Percentiles rank a stretch among this genome's conserved stretches.
Conservation (phyloP, 768 basidiomycete species). For the Megacollybia marginata region DNA sequence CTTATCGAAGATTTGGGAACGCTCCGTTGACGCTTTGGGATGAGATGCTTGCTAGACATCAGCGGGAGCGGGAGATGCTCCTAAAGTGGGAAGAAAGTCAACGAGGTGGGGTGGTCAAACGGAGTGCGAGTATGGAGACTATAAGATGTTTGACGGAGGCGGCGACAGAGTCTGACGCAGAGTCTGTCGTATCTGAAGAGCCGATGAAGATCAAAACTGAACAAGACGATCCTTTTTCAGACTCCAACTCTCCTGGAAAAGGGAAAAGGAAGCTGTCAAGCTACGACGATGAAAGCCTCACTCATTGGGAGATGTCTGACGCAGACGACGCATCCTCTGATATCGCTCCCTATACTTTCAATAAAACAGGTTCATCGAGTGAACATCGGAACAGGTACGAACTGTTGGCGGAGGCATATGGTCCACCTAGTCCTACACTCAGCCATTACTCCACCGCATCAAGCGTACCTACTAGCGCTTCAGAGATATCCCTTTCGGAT, state of each 20-base stretch:
- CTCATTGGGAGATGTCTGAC: background rate
- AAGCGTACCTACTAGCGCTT: background rate
- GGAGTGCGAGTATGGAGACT: constrained; percentile 35
- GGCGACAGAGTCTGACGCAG: background rate
- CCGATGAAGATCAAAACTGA: no score
- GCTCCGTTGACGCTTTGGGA: constrained; percentile 49
- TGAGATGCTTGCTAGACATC: constrained; percentile 51
- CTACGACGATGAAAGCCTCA: background rate
- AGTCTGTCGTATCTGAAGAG: background rate
- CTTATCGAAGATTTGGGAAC: constrained; percentile 12
- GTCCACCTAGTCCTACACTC: background rate
- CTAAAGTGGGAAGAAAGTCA: constrained; percentile 35
- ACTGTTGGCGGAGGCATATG: background rate
- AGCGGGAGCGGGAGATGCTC: constrained; percentile 49
- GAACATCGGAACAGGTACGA: background rate
- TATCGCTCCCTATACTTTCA: no score
- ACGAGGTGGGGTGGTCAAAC: constrained; percentile 15
- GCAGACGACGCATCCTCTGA: background rate
- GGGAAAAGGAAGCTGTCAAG: background rate
- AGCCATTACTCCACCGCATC: background rate
- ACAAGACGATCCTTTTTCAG: background rate
- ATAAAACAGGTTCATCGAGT: background rate
- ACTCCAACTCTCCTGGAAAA: background rate
- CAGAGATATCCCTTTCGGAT: no score
- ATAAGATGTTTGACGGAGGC: constrained; percentile 14